Percentiles rank a stretch among this genome's conserved stretches.
These are phyloP conservation scores for Mimosa pudica DNA, from an alignment of 306 rosid genomes.

Conservation along the genomic window DNA sequence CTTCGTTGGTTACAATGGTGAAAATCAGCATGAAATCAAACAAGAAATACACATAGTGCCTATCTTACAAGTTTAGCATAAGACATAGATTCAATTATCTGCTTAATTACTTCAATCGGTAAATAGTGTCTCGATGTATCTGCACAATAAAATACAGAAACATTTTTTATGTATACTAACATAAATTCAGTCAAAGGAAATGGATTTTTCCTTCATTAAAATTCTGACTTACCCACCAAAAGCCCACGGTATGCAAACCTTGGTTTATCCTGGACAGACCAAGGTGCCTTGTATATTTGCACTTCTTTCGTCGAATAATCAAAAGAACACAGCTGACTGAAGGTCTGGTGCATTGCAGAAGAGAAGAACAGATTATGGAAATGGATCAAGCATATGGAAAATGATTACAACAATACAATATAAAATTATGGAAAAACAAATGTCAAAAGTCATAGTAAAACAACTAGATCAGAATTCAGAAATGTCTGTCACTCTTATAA, in stretches of 20 bases:
- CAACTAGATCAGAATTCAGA: constrained; percentile 11
- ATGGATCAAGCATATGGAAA: background rate
- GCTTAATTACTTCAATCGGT: constrained; percentile 76
- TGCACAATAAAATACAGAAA: constrained; percentile 46
- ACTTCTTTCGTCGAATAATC: constrained; percentile 78
- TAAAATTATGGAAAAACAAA: constrained; percentile 27
- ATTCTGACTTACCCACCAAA: constrained; percentile 66
- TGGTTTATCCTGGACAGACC: constrained; percentile 85
- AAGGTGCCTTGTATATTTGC: constrained; percentile 77
- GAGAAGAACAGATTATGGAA: constrained; percentile 23
- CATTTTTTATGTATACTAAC: background rate
- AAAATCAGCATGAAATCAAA: constrained; percentile 16
- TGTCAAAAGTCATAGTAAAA: constrained; percentile 2
- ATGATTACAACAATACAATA: constrained; percentile 2
- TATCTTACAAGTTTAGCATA: constrained; percentile 89
- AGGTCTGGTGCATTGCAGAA: constrained; percentile 66
- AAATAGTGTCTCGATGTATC: constrained; percentile 96
- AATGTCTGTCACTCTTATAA: constrained; percentile 17
- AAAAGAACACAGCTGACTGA: constrained; percentile 88
- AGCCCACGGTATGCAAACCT: constrained; percentile 93
- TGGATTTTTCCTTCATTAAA: constrained; percentile 10
- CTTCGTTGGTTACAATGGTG: constrained; percentile 25
- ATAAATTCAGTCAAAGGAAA: constrained; percentile 25
- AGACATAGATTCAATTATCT: constrained; percentile 88
- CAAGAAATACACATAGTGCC: constrained; percentile 22